These are phyloP conservation scores for Pyricularia grisea DNA, from an alignment of 2,329 filamentous ascomycete genomes.

Conservation along the genomic window DNA sequence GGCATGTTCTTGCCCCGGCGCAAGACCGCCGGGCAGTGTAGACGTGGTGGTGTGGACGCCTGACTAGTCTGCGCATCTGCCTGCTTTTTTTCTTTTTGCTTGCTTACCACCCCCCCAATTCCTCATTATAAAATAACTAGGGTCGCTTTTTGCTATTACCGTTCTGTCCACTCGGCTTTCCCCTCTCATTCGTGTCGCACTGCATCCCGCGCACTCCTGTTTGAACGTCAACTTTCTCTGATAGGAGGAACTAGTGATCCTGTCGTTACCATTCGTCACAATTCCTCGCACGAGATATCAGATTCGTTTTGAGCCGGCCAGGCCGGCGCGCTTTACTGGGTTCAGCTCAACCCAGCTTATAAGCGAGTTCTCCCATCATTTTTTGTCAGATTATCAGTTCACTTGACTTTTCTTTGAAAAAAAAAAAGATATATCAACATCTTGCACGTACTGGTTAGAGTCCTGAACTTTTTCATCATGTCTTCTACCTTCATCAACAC, in stretches of 20 bases:
- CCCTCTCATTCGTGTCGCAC: neutral
- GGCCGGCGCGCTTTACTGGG: conserved; percentile 13
- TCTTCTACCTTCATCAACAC: conserved; percentile 1
- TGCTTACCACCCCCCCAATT: neutral
- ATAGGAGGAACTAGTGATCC: neutral
- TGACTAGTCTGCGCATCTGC: neutral
- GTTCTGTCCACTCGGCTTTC: conserved; percentile 1
- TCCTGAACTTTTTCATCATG: neutral
- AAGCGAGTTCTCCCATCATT: neutral
- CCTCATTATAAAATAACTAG: neutral
- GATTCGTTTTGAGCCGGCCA: conserved; percentile 18
- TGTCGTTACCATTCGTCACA: conserved; percentile 1
- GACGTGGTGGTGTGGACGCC: neutral
- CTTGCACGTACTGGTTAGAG: neutral
- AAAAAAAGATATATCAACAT: neutral
- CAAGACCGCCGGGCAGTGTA: neutral
- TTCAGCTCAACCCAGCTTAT: conserved; percentile 2
- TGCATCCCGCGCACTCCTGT: neutral
- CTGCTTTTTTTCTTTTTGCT: neutral
- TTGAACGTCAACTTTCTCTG: neutral
- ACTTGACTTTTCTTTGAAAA: neutral
- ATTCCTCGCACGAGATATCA: neutral
- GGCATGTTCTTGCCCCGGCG: neutral
- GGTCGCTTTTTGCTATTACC: neutral
- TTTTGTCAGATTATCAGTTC: neutral